Evolutionary conservation across 345 rosid species (phyloP).

Genomic region (Syzygium oleosum): DNA sequence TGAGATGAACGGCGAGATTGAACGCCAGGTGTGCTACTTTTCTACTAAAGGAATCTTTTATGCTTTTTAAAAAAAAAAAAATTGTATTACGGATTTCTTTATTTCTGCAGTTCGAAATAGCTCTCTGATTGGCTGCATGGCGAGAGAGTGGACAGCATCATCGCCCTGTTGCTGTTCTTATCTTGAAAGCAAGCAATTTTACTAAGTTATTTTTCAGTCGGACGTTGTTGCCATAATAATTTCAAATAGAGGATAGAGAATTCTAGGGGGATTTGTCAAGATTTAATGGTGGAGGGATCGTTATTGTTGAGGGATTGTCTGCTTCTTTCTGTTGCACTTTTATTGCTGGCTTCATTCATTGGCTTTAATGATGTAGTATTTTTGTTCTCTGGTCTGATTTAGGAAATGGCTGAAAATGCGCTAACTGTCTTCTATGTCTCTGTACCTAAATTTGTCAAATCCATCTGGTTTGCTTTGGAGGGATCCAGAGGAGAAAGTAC

Average conservation of each 20-base stretch:
- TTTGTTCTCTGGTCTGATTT: neutral
- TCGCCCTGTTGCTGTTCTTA: constrained; percentile 84
- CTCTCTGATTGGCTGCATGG: constrained; percentile 85
- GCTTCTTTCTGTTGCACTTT: neutral
- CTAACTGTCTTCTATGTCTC: constrained; percentile 93
- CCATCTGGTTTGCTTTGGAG: constrained; percentile 98
- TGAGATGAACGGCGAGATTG: constrained; percentile 98
- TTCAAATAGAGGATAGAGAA: neutral
- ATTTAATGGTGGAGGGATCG: neutral
- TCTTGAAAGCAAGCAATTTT: constrained; percentile 55
- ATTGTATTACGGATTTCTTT: neutral
- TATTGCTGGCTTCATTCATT: neutral
- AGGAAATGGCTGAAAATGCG: constrained; percentile 99
- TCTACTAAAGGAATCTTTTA: too few relatives aligned
- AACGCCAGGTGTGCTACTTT: constrained; percentile 57
- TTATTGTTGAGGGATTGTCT: neutral
- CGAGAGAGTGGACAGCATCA: constrained; percentile 82
- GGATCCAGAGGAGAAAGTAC: constrained; percentile 80
- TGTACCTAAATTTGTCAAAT: constrained; percentile 84
- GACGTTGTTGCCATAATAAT: neutral
- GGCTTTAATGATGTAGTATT: neutral
- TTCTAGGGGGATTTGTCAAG: neutral
- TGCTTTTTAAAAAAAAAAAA: neutral
- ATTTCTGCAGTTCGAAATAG: constrained; percentile 61
- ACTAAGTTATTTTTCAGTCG: neutral